phyloP scores from a whole-genome alignment of 129 eudicot genomes.

The Gnaphalium uliginosum region DNA sequence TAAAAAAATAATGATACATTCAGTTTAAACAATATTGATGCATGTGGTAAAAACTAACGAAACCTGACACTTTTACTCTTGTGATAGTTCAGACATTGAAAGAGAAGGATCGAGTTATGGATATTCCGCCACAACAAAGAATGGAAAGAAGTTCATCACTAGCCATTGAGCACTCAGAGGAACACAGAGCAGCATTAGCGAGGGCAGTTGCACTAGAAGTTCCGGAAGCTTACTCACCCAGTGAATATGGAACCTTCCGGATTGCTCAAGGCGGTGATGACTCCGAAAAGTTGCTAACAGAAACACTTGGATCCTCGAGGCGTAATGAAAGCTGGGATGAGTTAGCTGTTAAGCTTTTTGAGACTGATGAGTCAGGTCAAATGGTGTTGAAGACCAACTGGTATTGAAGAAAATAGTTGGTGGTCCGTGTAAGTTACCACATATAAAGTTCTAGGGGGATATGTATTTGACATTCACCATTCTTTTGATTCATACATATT shows the following conservation, averaged over 20 bases:
- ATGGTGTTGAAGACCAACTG: slow-evolving; percentile 46
- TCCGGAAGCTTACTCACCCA: slow-evolving; percentile 68
- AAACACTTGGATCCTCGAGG: slow-evolving; percentile 33
- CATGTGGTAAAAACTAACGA: background rate
- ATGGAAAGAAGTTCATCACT: slow-evolving; percentile 73
- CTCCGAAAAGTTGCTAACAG: slow-evolving; percentile 26
- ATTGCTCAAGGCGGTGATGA: slow-evolving; percentile 39
- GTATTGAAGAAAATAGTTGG: slow-evolving; percentile 17
- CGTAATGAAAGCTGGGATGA: slow-evolving; percentile 52
- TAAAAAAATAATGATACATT: background rate
- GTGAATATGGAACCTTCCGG: slow-evolving; percentile 78
- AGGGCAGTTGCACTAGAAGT: slow-evolving; percentile 75
- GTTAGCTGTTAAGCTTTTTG: slow-evolving; percentile 42
- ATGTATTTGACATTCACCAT: slow-evolving; percentile 26
- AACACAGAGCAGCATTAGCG: slow-evolving; percentile 65
- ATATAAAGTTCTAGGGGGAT: background rate
- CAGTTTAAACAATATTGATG: background rate
- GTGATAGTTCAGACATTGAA: slow-evolving; percentile 59
- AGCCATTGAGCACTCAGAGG: slow-evolving; percentile 74
- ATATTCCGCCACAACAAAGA: slow-evolving; percentile 67
- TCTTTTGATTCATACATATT: slow-evolving; percentile 35
- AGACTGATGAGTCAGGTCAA: slow-evolving; percentile 52
- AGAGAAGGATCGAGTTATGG: slow-evolving; percentile 66
- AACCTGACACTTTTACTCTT: slow-evolving; percentile 14
- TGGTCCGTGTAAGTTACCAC: background rate